Evolutionary conservation across 2,329 filamentous ascomycete species (phyloP).

Genomic region (Plenodomus tracheiphilus): DNA sequence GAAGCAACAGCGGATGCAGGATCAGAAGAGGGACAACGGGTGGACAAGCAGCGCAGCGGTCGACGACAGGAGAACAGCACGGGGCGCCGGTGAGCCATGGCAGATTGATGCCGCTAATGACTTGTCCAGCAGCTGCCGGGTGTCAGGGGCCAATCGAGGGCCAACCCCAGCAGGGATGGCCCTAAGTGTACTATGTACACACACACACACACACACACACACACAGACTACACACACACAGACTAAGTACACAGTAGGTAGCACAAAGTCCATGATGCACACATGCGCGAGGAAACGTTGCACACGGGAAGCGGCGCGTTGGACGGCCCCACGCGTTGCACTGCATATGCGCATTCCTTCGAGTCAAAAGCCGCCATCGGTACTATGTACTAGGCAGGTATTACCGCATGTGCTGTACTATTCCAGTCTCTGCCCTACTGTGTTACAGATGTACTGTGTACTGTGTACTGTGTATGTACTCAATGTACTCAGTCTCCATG

Average conservation of each 20-base stretch:
- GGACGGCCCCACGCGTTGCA: slow-evolving; percentile 1
- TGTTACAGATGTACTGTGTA: too few species aligned
- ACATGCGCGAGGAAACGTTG: background rate
- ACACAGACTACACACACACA: too few species aligned
- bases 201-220: too few species aligned
- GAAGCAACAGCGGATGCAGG: slow-evolving; percentile 26
- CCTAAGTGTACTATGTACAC: too few species aligned
- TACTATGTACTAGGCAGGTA: too few species aligned
- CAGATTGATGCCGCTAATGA: background rate
- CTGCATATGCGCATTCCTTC: slow-evolving; percentile 6
- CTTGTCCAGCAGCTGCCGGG: background rate
- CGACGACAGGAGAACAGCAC: slow-evolving; percentile 16
- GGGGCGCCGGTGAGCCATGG: slow-evolving; percentile 11
- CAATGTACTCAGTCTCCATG: too few species aligned
- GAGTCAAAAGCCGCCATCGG: background rate
- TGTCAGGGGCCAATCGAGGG: background rate
- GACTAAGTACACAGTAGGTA: too few species aligned
- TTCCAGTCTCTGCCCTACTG: too few species aligned
- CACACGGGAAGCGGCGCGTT: background rate
- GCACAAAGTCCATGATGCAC: background rate
- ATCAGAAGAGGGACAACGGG: slow-evolving; percentile 15
- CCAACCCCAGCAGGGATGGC: too few species aligned
- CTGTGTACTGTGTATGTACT: too few species aligned
- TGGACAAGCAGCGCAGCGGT: slow-evolving; percentile 21
- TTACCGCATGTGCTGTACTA: too few species aligned